Percentiles rank a stretch among this genome's conserved stretches.
Conservation (phyloP, 2,329 filamentous ascomycete genomes). For the Endothia cerciana region DNA sequence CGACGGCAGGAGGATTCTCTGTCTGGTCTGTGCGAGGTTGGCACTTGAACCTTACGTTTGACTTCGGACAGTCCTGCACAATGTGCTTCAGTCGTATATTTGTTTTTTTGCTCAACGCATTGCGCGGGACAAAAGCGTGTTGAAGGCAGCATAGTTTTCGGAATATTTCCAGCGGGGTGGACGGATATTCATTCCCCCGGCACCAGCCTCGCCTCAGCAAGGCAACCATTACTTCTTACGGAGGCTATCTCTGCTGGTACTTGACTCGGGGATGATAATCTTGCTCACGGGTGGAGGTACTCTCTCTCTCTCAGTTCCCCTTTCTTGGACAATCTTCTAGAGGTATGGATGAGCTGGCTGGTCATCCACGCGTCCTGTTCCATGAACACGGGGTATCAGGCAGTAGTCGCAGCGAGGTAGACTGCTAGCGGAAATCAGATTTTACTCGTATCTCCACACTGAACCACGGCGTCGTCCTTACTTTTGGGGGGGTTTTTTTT, state of each 20-base stretch:
- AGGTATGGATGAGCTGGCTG: background rate
- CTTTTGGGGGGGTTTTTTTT: no score
- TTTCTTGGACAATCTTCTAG: background rate
- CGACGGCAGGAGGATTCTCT: background rate
- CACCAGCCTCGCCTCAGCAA: background rate
- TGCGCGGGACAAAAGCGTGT: background rate
- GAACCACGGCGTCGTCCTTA: background rate
- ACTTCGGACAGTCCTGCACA: no score
- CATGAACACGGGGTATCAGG: background rate
- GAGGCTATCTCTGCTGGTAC: no score
- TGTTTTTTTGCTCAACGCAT: background rate
- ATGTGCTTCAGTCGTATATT: background rate
- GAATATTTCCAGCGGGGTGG: no score
- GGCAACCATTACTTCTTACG: background rate
- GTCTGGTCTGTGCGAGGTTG: background rate
- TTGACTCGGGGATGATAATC: background rate
- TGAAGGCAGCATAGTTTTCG: background rate
- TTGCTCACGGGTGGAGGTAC: background rate
- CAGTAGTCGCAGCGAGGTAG: background rate
- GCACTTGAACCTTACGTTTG: background rate
- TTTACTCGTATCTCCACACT: background rate
- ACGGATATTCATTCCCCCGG: background rate
- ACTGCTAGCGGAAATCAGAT: constrained; percentile 5
- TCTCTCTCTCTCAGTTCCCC: background rate
- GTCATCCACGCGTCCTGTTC: no score